Conservation (phyloP, 805 yeast species). For the Kazachstania taianensis region DNA sequence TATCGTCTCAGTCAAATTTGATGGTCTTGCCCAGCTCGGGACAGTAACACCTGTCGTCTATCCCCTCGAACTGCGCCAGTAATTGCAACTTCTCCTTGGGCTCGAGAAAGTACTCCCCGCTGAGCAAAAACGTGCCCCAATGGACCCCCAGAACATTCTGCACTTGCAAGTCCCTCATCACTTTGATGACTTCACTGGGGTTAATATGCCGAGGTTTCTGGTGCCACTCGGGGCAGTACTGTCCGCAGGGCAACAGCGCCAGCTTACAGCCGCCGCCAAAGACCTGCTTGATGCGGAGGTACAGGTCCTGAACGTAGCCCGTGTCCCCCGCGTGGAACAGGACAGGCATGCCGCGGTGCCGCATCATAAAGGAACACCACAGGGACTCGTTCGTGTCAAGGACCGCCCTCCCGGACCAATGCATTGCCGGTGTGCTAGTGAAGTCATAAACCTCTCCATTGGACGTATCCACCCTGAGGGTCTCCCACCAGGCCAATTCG, state of each 20-base stretch:
- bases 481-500: constrained; percentile 94
- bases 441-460: constrained; percentile 53
- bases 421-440: constrained; percentile 90
- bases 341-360: constrained; percentile 56
- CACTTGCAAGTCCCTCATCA: constrained; percentile 54
- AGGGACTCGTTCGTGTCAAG: constrained; percentile 69
- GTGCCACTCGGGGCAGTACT: constrained; percentile 92
- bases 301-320: constrained; percentile 72
- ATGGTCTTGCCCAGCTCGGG: constrained; percentile 74
- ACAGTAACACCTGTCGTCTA: constrained; percentile 35
- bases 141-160: constrained; percentile 74
- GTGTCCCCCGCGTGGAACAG: constrained; percentile 93
- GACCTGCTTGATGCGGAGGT: constrained; percentile 49
- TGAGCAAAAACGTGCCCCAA: constrained; percentile 90
- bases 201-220: constrained; percentile 80
- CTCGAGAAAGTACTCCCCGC: constrained; percentile 80
- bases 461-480: constrained; percentile 32
- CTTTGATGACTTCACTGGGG: constrained; percentile 66
- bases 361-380: constrained; percentile 81
- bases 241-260: constrained; percentile 86
- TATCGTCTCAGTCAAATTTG: constrained; percentile 31
- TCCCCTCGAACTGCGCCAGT: constrained; percentile 34
- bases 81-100: constrained; percentile 55
- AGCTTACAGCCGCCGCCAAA: constrained; percentile 52
- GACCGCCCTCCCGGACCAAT: constrained; percentile 88